Percentiles rank a stretch among this genome's conserved stretches.
These are phyloP conservation scores for Capsella rubella DNA, from an alignment of 441 rosid species.

Conservation along the genomic window DNA sequence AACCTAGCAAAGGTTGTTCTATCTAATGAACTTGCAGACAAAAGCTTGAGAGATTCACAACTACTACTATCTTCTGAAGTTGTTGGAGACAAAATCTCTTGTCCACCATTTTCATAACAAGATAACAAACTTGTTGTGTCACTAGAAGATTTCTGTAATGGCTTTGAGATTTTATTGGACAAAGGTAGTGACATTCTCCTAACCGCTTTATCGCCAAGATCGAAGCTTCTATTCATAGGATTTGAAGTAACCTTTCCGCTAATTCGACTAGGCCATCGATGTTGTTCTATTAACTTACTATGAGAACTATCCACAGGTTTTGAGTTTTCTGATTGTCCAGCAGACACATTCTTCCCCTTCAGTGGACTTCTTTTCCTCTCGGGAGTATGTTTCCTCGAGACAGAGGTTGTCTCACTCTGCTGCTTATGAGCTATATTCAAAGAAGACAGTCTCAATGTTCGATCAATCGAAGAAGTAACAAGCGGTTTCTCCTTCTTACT, in stretches of 20 bases:
- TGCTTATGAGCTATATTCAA: slow-evolving; percentile 73
- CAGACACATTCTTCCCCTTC: slow-evolving; percentile 66
- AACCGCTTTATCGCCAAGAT: slow-evolving; percentile 58
- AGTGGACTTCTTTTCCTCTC: slow-evolving; percentile 88
- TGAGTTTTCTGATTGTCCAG: slow-evolving; percentile 81
- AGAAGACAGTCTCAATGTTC: slow-evolving; percentile 81
- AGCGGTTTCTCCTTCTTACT: slow-evolving; percentile 84
- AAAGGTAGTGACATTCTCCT: slow-evolving; percentile 53
- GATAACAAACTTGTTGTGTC: slow-evolving; percentile 56
- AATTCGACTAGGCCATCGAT: slow-evolving; percentile 81
- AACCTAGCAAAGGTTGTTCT: slow-evolving; percentile 55
- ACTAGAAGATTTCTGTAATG: slow-evolving; percentile 63
- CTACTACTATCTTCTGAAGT: slow-evolving; percentile 54
- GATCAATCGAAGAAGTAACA: slow-evolving; percentile 60
- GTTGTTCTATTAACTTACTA: slow-evolving; percentile 77
- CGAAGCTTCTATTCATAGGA: slow-evolving; percentile 59
- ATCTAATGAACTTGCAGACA: slow-evolving; percentile 55
- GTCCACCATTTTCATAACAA: slow-evolving; percentile 50
- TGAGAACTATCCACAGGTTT: slow-evolving; percentile 70
- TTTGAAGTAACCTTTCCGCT: slow-evolving; percentile 58
- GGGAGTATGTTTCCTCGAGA: slow-evolving; percentile 63
- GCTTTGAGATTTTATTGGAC: slow-evolving; percentile 45
- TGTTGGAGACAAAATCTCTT: slow-evolving; percentile 43
- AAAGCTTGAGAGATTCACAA: slow-evolving; percentile 51
- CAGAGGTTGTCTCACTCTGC: slow-evolving; percentile 50